Evolutionary conservation across 2,329 filamentous ascomycete genomes (phyloP).

Genomic region (Arthrobotrys entomopaga): DNA sequence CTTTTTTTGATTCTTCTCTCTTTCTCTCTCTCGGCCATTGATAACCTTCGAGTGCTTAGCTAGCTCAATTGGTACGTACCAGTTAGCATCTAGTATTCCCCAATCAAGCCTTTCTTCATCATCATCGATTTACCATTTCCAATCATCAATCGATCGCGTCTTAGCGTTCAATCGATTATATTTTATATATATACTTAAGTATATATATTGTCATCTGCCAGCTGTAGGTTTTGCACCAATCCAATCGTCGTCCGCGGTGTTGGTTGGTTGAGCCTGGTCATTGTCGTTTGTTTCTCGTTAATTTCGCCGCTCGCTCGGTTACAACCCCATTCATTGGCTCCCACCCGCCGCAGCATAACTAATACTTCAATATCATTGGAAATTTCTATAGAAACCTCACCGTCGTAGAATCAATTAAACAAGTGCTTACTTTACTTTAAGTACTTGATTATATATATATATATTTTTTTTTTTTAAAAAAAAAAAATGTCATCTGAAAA

Average conservation of each 20-base stretch:
- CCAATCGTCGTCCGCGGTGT: conserved; percentile 2
- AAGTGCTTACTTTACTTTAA: too few relatives aligned
- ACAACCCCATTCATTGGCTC: conserved; percentile 30
- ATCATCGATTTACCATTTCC: background rate
- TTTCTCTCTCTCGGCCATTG: too few relatives aligned
- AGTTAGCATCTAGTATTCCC: too few relatives aligned
- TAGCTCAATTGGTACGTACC: too few relatives aligned
- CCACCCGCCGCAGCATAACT: conserved; percentile 10
- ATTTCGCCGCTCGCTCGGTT: conserved; percentile 26
- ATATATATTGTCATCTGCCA: background rate
- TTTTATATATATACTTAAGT: background rate
- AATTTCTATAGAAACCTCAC: conserved; percentile 1
- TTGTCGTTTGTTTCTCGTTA: background rate
- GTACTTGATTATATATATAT: background rate
- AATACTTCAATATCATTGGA: background rate
- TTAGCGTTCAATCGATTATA: conserved; percentile 1
- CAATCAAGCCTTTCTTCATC: background rate
- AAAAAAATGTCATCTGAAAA: conserved; percentile 39
- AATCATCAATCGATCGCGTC: background rate
- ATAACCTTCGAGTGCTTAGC: too few relatives aligned
- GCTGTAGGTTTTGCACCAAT: background rate
- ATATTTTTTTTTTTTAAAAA: background rate
- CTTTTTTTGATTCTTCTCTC: background rate
- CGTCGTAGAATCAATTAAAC: background rate
- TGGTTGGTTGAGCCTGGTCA: conserved; percentile 12